Percentiles rank a stretch among this genome's conserved stretches.
phyloP scores from a whole-genome alignment of 495 filamentous ascomycete genomes.

The Cudoniella acicularis region DNA sequence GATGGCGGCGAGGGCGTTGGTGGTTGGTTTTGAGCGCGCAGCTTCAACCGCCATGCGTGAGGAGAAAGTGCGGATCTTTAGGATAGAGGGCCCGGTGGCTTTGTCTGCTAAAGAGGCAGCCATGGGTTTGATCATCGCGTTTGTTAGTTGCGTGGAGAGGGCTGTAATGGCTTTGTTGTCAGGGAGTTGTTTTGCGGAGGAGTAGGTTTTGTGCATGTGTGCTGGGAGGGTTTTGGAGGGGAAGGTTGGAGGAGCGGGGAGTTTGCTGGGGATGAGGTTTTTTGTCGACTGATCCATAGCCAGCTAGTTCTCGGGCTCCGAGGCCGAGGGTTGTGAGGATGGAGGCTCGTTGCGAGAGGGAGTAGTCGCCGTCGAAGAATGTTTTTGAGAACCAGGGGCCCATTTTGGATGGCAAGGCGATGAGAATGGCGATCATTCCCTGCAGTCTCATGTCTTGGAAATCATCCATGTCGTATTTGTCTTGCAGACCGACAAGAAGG shows the following conservation, averaged over 20 bases:
- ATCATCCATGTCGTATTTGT: conserved; percentile 70
- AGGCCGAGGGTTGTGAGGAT: conserved; percentile 80
- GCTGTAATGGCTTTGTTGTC: conserved; percentile 47
- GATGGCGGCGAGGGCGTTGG: conserved; percentile 75
- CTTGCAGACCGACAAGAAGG: conserved; percentile 70
- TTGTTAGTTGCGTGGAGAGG: conserved; percentile 58
- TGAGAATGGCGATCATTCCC: conserved; percentile 78
- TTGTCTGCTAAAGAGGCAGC: conserved; percentile 56
- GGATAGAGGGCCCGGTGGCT: conserved; percentile 70
- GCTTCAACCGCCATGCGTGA: conserved; percentile 66
- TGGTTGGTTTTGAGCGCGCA: conserved; percentile 60
- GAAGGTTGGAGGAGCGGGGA: conserved; percentile 26
- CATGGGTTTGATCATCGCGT: conserved; percentile 72
- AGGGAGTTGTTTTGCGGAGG: conserved; percentile 2
- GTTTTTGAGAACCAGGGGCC: conserved; percentile 78
- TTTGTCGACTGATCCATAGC: conserved; percentile 61
- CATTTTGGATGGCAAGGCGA: conserved; percentile 72
- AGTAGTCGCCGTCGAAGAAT: conserved; percentile 91
- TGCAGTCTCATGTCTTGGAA: conserved; percentile 77
- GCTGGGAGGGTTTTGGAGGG: conserved; percentile 44
- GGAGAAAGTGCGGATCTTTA: conserved; percentile 81
- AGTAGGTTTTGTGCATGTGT: conserved; percentile 47
- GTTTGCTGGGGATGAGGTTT: conserved; percentile 14
- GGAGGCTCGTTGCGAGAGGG: conserved; percentile 73
- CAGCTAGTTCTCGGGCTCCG: conserved; percentile 81